A percentile compares a stretch with the other conserved stretches of the same genome.
These are phyloP conservation scores for Fusarium beomiforme DNA, from an alignment of 2,329 filamentous ascomycete species.

Conservation along the genomic window DNA sequence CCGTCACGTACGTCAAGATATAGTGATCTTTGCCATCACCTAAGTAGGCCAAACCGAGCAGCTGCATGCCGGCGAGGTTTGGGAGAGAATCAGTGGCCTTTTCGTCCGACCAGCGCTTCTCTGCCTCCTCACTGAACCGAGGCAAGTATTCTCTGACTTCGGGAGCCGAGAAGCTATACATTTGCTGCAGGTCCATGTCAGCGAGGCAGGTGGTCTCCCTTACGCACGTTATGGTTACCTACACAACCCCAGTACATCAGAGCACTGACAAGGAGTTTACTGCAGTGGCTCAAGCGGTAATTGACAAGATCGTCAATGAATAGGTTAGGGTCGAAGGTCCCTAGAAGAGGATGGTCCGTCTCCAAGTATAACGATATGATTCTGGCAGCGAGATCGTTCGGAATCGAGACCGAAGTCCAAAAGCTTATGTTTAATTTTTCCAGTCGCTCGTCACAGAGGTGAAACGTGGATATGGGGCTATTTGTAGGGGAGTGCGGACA, in stretches of 20 bases:
- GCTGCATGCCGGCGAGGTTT: constrained; percentile 45
- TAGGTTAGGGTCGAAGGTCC: constrained; percentile 48
- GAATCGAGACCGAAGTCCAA: constrained; percentile 49
- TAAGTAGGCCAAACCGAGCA: constrained; percentile 48
- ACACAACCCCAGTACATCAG: constrained; percentile 27
- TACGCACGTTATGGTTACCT: background rate
- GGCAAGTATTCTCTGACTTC: background rate
- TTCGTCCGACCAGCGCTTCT: constrained; percentile 1
- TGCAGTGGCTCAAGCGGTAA: background rate
- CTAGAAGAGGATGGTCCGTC: constrained; percentile 52
- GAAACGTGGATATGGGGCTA: background rate
- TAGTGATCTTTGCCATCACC: constrained; percentile 50
- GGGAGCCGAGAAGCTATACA: constrained; percentile 1
- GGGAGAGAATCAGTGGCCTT: constrained; percentile 20
- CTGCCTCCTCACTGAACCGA: constrained; percentile 13
- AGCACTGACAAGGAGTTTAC: background rate
- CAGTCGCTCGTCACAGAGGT: constrained; percentile 41
- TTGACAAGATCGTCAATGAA: constrained; percentile 49
- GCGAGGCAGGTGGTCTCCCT: background rate
- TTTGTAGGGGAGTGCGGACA: background rate
- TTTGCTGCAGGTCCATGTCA: constrained; percentile 13
- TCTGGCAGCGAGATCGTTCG: constrained; percentile 43
- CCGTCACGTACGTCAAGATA: constrained; percentile 44
- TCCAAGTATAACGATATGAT: constrained; percentile 50
- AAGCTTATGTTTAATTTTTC: constrained; percentile 42